Conservation (phyloP, 2,329 filamentous ascomycete genomes). For the Aspergillus fumigatiaffinis region DNA sequence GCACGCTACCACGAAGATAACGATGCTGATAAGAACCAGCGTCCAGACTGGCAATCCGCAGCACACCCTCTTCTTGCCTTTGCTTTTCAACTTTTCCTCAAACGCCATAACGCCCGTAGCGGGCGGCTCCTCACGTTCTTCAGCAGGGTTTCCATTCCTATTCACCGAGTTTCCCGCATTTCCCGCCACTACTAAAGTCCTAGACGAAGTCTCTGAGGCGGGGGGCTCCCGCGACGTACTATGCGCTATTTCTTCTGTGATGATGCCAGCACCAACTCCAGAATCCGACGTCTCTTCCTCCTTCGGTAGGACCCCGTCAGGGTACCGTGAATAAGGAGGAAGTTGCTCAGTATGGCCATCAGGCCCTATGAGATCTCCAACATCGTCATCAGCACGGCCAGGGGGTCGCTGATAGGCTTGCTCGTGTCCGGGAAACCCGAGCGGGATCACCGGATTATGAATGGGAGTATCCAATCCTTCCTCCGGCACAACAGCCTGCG, state of each 20-base stretch:
- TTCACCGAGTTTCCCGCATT: conserved; percentile 8
- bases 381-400: conserved; percentile 67
- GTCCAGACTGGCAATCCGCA: conserved; percentile 52
- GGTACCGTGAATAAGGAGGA: conserved; percentile 86
- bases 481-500: conserved; percentile 68
- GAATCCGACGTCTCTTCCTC: conserved; percentile 33
- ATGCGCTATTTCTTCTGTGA: conserved; percentile 51
- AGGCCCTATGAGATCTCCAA: conserved; percentile 80
- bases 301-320: conserved; percentile 67
- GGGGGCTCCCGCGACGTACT: conserved; percentile 24
- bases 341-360: conserved; percentile 88
- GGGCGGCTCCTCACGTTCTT: conserved; percentile 17
- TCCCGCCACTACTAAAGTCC: conserved; percentile 19
- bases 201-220: conserved; percentile 32
- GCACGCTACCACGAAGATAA: conserved; percentile 47
- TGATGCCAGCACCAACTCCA: conserved; percentile 34
- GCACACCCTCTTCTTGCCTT: conserved; percentile 41
- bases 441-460: conserved; percentile 50
- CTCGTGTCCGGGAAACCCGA: conserved; percentile 69
- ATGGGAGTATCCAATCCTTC: conserved; percentile 46
- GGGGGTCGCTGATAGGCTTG: conserved; percentile 67
- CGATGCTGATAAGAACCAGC: conserved; percentile 43
- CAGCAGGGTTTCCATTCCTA: conserved; percentile 13
- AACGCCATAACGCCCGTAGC: conserved; percentile 38
- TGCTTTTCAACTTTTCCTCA: conserved; percentile 43